Evolutionary conservation across 2,329 filamentous ascomycete genomes (phyloP), one percentile per base, ranked within the genome.

Genomic region (Neonectria sp.): DNA sequence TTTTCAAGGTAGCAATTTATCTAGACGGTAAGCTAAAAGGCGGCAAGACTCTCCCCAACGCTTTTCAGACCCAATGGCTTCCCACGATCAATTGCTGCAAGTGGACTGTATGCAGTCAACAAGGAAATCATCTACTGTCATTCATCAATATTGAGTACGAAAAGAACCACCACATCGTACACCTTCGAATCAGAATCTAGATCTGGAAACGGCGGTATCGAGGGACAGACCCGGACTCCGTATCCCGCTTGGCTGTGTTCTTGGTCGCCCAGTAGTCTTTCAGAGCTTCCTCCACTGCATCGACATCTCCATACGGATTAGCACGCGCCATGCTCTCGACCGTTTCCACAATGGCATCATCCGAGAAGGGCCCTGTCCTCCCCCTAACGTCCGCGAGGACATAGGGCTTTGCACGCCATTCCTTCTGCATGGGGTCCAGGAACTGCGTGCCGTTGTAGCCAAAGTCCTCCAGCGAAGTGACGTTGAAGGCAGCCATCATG

Each of bases 401-500:
- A 33, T 52, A 68, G 29, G 62, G 52, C 24, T 46, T 56, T 9
- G 66, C 57, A 12, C 52, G 56, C 66, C 66, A 68, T 13, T 55
- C 24, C 45, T 60, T 49, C 31, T 65, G 24, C 66, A 68, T 68
- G 37, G 66, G 66, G 31, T 68, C 62, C 6, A 62, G 17, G n/a
- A 68, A 65, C 25, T 48, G 21, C 13, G 62, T 53, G 49, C 24
- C 46, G 15, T 79, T 76, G 69, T 84, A 84, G 2, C 82, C 82
- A 35, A 82, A 78, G 65, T 80, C 74, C 15, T 73, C 57, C 0
- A 85, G 74, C 3, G 71, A 71, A 0, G 82, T 81, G 12, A 83
- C 81, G 67, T 84, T 84, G 75, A 85, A 85, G 3, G 82, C 81
- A 0, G 79, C 83, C 83, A 85, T 84, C 83, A 85, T 85, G 57